These are phyloP conservation scores for Coprinellus micaceus DNA, from an alignment of 768 basidiomycete species.

Conservation along the genomic window DNA sequence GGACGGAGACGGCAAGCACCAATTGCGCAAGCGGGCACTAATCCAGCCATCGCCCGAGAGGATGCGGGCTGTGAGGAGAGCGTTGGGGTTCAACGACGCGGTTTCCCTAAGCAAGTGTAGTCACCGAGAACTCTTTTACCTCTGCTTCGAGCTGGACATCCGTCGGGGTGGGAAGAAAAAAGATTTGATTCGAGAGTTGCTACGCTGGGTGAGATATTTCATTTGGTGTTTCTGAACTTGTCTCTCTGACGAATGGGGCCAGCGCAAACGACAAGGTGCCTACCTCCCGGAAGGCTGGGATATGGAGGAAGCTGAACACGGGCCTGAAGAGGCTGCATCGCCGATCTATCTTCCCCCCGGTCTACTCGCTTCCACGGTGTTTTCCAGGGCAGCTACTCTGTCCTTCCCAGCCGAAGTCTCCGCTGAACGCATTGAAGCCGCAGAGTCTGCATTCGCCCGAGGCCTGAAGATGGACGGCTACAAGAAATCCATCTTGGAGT, in stretches of 20 bases:
- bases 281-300: neutral
- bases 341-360: neutral
- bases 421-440: neutral
- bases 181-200: neutral
- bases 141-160: neutral
- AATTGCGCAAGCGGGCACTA: neutral
- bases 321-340: neutral
- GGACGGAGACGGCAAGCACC: slow-evolving; percentile 3
- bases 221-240: neutral
- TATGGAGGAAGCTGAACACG: neutral
- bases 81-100: neutral
- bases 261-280: neutral
- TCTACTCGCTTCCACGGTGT: neutral
- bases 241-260: neutral
- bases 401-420: neutral
- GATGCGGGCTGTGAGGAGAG: neutral
- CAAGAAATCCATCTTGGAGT: neutral
- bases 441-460: neutral
- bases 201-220: neutral
- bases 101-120: neutral
- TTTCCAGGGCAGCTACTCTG: neutral
- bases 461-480: neutral
- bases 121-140: neutral
- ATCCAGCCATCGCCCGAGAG: neutral
- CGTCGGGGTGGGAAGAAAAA: neutral